Conservation (phyloP, 2,329 filamentous ascomycete species). For the Aspergillus jensenii region DNA sequence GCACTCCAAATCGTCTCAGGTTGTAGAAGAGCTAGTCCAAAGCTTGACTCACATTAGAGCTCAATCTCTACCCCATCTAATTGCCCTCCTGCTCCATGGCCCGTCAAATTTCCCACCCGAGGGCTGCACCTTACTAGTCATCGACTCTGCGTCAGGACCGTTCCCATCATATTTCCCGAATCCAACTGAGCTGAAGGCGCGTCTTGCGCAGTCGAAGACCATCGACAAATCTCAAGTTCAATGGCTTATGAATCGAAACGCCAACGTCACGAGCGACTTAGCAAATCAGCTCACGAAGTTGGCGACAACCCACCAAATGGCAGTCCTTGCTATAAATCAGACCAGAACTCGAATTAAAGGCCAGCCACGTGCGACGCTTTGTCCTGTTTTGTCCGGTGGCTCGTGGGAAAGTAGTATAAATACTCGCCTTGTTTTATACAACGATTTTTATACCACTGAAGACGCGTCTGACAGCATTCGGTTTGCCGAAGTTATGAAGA, state of each 20-base stretch:
- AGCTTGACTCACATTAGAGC: constrained; percentile 66
- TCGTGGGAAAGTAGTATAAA: constrained; percentile 80
- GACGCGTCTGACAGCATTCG: constrained; percentile 51
- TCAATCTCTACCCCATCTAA: constrained; percentile 61
- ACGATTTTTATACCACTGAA: constrained; percentile 62
- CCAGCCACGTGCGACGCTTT: constrained; percentile 64
- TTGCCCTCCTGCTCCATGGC: constrained; percentile 72
- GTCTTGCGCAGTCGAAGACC: constrained; percentile 29
- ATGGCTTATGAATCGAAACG: constrained; percentile 40
- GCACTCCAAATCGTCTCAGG: constrained; percentile 8
- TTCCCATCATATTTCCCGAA: constrained; percentile 76
- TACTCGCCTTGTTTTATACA: constrained; percentile 73
- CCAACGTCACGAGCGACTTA: constrained; percentile 67
- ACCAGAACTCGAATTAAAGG: constrained; percentile 78
- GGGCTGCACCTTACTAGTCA: constrained; percentile 66
- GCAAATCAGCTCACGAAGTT: constrained; percentile 64
- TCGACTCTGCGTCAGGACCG: constrained; percentile 76
- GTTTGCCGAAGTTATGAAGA: constrained; percentile 65
- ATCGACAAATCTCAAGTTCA: constrained; percentile 42
- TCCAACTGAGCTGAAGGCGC: constrained; percentile 38
- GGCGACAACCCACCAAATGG: constrained; percentile 69
- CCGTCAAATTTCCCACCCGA: constrained; percentile 61
- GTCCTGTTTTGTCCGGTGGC: constrained; percentile 70
- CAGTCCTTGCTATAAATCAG: constrained; percentile 74
- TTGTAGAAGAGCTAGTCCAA: constrained; percentile 30